Base-by-base conservation (phyloP, 345 rosid genomes). In the Hypericum perforatum region DNA sequence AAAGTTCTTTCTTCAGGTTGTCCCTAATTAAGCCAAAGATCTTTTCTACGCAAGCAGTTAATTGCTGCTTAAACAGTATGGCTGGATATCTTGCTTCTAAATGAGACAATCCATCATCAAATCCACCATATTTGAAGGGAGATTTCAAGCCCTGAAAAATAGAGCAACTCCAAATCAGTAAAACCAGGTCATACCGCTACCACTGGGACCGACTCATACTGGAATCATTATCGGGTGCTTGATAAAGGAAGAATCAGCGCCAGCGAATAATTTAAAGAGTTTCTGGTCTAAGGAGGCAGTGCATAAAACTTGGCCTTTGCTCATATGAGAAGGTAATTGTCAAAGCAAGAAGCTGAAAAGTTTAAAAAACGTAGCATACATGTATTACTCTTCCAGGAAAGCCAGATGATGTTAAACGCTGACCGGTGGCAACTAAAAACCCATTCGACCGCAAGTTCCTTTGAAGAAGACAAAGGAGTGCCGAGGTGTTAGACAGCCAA, bases 11-110 rank as follows among this genome's bases (percentile, higher is more conserved):
- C 76, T 91, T 91, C 79, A 91, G 69, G 61, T 88, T 82, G 74
- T 91, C 98, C 59, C 98, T 88, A 60, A 91, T 85, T 72, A 91
- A 67, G 60, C 98, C 98, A 77, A 87, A 91, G 11, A 91, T 87
- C 80, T 91, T 91, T 81, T 91, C 98, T 52, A 91, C 96, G 69
- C 94, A 91, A 65, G 98, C 90, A 50, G 96, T 91, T 53, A 91
- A 65, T 61, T 91, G 98, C 74, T 91, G 98, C 66, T 91, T 91
- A 59, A 91, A 91, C 46, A 91, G 70, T 53, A 88, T 76, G 9
- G 95, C 96, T 29, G 98, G 98, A 70, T 81, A 91, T 81, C 94
- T 88, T 61, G 98, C 96, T 70, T 91, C 98, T 63, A 85, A 69
- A 59, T 79, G 92, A n/a, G 89, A 69, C 56, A 65, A 47, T 50